Percentiles rank a stretch among this genome's conserved stretches.
Conservation (phyloP, 2,329 filamentous ascomycete genomes). For the Botrytis byssoidea region DNA sequence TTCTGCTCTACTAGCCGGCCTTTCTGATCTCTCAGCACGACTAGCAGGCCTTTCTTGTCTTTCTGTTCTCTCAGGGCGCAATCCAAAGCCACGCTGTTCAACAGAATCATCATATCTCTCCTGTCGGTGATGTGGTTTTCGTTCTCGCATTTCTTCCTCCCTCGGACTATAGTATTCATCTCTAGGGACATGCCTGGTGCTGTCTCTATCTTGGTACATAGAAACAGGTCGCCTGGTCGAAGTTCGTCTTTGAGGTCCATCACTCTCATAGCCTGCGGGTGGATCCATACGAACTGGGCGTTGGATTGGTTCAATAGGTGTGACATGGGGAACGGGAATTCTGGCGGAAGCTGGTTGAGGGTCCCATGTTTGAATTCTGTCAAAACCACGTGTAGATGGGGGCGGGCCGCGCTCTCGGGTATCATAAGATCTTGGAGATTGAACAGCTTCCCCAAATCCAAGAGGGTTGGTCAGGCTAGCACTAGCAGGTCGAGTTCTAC, state of each 20-base stretch:
- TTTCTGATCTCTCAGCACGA: background rate
- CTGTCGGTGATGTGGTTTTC: conserved; percentile 26
- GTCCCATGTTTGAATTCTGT: conserved; percentile 60
- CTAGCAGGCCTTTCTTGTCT: conserved; percentile 17
- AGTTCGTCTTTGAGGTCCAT: conserved; percentile 39
- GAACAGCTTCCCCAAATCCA: conserved; percentile 33
- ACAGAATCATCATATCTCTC: conserved; percentile 36
- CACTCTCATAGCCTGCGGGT: conserved; percentile 27
- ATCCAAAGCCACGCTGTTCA: conserved; percentile 31
- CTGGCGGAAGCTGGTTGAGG: conserved; percentile 40
- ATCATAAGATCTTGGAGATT: conserved; percentile 40
- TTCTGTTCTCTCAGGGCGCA: conserved; percentile 28
- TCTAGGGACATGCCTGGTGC: conserved; percentile 26
- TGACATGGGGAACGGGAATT: conserved; percentile 43
- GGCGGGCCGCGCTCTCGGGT: conserved; percentile 53
- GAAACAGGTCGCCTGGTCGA: conserved; percentile 35
- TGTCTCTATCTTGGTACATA: conserved; percentile 34
- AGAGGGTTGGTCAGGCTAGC: conserved; percentile 29
- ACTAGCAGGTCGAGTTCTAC: conserved; percentile 37
- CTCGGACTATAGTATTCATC: conserved; percentile 38
- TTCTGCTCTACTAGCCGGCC: conserved; percentile 12
- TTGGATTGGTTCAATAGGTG: conserved; percentile 35
- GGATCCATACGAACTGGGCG: conserved; percentile 32
- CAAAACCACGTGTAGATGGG: conserved; percentile 67
- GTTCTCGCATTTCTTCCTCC: conserved; percentile 31